Percentiles rank a stretch among this genome's conserved stretches.
phyloP scores from a whole-genome alignment of 169 alveolate species.

The Cryptosporidium xiaoi region DNA sequence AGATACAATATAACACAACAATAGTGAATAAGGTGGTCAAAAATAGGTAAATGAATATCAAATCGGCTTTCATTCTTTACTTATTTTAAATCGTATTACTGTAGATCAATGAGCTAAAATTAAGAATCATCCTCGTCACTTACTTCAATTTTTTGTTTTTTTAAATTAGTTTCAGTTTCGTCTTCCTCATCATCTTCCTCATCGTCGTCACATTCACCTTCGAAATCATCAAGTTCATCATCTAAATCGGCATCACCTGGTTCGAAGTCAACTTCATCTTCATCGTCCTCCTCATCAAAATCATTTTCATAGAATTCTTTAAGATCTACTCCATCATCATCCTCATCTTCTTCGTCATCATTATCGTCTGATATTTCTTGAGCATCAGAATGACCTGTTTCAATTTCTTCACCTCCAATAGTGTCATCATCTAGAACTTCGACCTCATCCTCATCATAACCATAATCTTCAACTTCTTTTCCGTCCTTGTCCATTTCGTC shows the following conservation, averaged over 20 bases:
- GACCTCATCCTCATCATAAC: conserved; percentile 87
- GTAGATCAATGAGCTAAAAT: too few relatives aligned
- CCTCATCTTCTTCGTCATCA: conserved; percentile 76
- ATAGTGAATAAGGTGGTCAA: too few relatives aligned
- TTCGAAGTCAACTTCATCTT: conserved; percentile 85
- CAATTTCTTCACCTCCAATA: conserved; percentile 62
- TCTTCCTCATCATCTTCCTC: conserved; percentile 33
- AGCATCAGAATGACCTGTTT: conserved; percentile 1
- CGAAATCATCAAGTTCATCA: conserved; percentile 83
- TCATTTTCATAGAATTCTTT: conserved; percentile 89
- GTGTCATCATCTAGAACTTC: conserved; percentile 86
- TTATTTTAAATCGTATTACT: too few relatives aligned
- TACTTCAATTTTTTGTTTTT: background rate
- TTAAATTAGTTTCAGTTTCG: background rate
- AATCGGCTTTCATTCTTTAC: too few relatives aligned
- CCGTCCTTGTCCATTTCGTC: conserved; percentile 85
- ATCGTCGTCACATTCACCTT: conserved; percentile 75
- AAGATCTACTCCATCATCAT: conserved; percentile 79
- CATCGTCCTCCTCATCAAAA: conserved; percentile 87
- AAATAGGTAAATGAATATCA: too few relatives aligned
- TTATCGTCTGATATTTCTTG: conserved; percentile 13
- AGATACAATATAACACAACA: too few relatives aligned
- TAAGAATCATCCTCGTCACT: conserved; percentile 21
- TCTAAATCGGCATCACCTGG: conserved; percentile 79
- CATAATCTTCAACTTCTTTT: conserved; percentile 88